phyloP scores from a whole-genome alignment of 2,329 filamentous ascomycete genomes.

The Penicillium verrucosum region DNA sequence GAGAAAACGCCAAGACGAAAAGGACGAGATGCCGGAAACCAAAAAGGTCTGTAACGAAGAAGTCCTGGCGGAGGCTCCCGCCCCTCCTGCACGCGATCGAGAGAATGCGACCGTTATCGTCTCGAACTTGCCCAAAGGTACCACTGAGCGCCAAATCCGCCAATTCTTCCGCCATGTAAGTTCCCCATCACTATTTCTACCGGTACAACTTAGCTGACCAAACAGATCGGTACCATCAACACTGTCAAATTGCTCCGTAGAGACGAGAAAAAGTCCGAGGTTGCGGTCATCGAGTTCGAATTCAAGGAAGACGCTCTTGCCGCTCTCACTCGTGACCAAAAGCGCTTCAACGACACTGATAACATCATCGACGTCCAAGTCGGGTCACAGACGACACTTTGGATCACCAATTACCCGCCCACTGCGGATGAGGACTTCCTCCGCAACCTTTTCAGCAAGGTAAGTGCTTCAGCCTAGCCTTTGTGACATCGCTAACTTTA shows the following conservation, averaged over 20 bases:
- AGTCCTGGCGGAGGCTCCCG: conserved; percentile 31
- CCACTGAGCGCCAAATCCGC: conserved; percentile 68
- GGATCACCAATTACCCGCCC: conserved; percentile 81
- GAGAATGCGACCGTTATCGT: conserved; percentile 86
- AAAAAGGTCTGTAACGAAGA: conserved; percentile 19
- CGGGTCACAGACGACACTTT: conserved; percentile 77
- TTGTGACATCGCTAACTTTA: conserved; percentile 13
- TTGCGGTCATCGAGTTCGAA: conserved; percentile 82
- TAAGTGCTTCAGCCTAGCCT: conserved; percentile 23
- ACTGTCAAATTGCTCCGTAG: conserved; percentile 68
- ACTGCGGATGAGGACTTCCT: conserved; percentile 50
- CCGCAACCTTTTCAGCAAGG: conserved; percentile 56
- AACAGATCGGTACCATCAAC: conserved; percentile 72
- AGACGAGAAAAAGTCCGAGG: conserved; percentile 57
- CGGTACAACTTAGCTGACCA: conserved; percentile 6
- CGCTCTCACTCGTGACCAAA: conserved; percentile 76
- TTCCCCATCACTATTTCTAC: neutral
- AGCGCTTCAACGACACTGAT: conserved; percentile 63
- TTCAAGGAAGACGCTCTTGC: conserved; percentile 74
- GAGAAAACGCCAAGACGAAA: conserved; percentile 67
- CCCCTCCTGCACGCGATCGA: conserved; percentile 70
- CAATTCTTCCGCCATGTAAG: conserved; percentile 80
- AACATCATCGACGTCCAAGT: conserved; percentile 69
- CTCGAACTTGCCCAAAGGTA: conserved; percentile 67
- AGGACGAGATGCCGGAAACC: conserved; percentile 13